Evolutionary conservation across 2,329 filamentous ascomycete genomes (phyloP), one percentile per base, ranked within the genome.

Genomic region (Fusarium drepaniforme): DNA sequence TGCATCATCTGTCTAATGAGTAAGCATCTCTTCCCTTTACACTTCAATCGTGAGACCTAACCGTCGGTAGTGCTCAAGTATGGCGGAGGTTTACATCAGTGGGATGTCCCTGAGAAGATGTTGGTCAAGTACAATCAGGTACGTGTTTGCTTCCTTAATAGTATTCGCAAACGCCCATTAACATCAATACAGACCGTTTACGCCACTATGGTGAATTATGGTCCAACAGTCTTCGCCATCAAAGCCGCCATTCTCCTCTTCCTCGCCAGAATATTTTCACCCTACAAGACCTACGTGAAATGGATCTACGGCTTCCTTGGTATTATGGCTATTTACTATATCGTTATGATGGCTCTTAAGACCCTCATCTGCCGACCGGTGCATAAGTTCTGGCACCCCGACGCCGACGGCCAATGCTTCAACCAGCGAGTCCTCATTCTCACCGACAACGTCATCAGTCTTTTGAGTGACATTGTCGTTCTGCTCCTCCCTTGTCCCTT

Each of bases 121-220:
- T 28, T 74, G 5, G 25, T 68, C 1, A 60, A 65, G 23, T 74
- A 74, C n/a, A 56, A 46, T 6, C 67, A 74, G 16, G 71, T 70
- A 6, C 1, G 61, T 16, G 25, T 5, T 3, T 18, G 12, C 11
- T 53, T 21, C 12, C 8, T 16, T 11, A 5, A 21, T 18, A 16
- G 7, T 18, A 49, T 40, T 53, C 28, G 3, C 49, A 33, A 33
- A 4, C 4, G 16, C 16, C 9, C 18, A 8, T 33, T 53, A 11
- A 73, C 8, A 8, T 0, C 15, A 2, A 5, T 3, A 4, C 13
- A 73, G 63, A 74, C 71, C 0, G 71, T 74, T 3, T 74, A 74
- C 5, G 71, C 71, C 3, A 74, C 71, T 0, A 72, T 74, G 71
- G 71, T 74, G 2, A 74, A 72, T 21, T 74, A 74, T 2, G 71